Conservation (phyloP, 2,329 filamentous ascomycete genomes). For the Fusarium concolor region DNA sequence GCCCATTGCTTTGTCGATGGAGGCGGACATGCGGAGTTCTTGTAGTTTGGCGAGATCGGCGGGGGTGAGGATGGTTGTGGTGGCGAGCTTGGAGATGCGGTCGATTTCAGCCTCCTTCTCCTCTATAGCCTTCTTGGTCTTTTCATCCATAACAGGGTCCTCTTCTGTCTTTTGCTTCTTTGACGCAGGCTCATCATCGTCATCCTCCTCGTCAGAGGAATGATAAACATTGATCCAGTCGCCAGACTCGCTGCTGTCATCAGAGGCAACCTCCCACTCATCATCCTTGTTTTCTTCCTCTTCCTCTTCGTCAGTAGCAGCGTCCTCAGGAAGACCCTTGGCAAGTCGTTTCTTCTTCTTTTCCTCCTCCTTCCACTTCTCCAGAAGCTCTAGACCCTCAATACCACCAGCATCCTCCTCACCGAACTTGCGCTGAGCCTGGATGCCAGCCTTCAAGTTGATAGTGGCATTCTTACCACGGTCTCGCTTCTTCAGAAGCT, state of each 20-base stretch:
- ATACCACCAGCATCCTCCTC: constrained; percentile 85
- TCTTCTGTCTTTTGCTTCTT: constrained; percentile 56
- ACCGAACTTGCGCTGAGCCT: constrained; percentile 82
- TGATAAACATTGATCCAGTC: constrained; percentile 96
- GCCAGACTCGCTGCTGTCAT: constrained; percentile 75
- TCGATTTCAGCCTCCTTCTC: constrained; percentile 59
- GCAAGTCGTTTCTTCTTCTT: constrained; percentile 77
- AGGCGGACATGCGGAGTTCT: constrained; percentile 81
- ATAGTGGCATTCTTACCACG: constrained; percentile 92
- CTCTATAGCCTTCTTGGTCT: constrained; percentile 51
- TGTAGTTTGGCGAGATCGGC: constrained; percentile 95
- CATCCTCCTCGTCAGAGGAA: constrained; percentile 77
- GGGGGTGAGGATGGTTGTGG: constrained; percentile 91
- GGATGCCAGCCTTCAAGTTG: constrained; percentile 78
- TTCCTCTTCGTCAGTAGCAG: constrained; percentile 69
- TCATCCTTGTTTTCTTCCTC: constrained; percentile 67
- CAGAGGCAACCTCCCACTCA: constrained; percentile 71
- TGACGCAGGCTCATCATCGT: constrained; percentile 73
- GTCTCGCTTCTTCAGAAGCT: constrained; percentile 89
- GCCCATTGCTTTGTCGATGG: constrained; percentile 73
- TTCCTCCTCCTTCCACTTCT: constrained; percentile 94
- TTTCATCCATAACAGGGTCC: constrained; percentile 53
- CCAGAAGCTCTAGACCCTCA: constrained; percentile 90
- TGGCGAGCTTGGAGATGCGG: constrained; percentile 81
- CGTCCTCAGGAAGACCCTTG: constrained; percentile 72